phyloP scores from a whole-genome alignment of 768 basidiomycete species.

The Tricholoma sp. region DNA sequence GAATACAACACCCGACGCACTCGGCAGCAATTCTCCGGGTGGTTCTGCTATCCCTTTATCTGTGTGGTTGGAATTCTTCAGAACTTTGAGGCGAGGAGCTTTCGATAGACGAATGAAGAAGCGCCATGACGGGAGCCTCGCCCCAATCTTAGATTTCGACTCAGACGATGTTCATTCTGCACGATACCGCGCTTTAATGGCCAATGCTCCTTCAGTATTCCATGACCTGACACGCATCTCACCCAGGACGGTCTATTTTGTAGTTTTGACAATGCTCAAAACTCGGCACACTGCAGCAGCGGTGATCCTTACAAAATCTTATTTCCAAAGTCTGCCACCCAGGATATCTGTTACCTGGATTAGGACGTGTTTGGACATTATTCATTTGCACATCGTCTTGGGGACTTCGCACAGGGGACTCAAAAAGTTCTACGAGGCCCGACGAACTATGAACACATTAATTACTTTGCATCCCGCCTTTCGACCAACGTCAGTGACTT shows the following conservation, averaged over 20 bases:
- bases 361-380: slow-evolving; percentile 41
- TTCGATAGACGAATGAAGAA: slow-evolving; percentile 17
- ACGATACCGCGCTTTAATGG: slow-evolving; percentile 36
- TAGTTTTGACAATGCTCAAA: slow-evolving; percentile 44
- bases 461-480: slow-evolving; percentile 43
- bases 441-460: slow-evolving; percentile 39
- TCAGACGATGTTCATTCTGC: slow-evolving; percentile 9
- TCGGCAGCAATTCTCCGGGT: slow-evolving; percentile 1
- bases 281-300: slow-evolving; percentile 35
- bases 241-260: slow-evolving; percentile 37
- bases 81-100: slow-evolving; percentile 33
- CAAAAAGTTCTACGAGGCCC: slow-evolving; percentile 37
- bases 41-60: slow-evolving; percentile 15
- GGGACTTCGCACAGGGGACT: slow-evolving; percentile 31
- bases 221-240: slow-evolving; percentile 28
- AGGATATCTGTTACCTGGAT: slow-evolving; percentile 29
- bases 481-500: slow-evolving; percentile 52
- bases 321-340: slow-evolving; percentile 45
- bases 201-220: slow-evolving; percentile 33
- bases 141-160: not conserved
- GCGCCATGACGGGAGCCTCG: not conserved
- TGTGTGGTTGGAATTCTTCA: slow-evolving; percentile 40
- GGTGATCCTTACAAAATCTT: slow-evolving; percentile 39
- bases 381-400: slow-evolving; percentile 46
- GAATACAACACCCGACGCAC: not conserved